Percentiles rank a stretch among this genome's conserved stretches.
These are phyloP conservation scores for Sclerotinia spermophila DNA, from an alignment of 2,329 filamentous ascomycete species.

Conservation along the genomic window DNA sequence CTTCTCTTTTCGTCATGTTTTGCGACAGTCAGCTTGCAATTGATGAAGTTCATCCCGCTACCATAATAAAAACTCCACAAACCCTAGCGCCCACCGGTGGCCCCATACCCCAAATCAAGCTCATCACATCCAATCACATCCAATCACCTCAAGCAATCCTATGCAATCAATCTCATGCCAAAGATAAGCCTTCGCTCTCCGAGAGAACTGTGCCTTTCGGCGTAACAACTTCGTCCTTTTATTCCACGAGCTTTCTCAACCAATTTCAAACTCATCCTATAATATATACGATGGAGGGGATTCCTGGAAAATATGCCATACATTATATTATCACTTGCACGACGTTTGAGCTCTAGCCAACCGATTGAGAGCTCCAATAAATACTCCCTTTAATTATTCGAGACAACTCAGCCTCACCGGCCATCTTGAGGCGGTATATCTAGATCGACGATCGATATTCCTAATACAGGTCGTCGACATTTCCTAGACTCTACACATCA, in stretches of 20 bases:
- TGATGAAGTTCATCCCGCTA: background rate
- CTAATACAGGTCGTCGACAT: background rate
- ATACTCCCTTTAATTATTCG: background rate
- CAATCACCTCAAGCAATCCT: conserved; percentile 11
- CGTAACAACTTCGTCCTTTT: background rate
- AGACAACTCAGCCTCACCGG: conserved; percentile 9
- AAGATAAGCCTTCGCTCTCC: conserved; percentile 12
- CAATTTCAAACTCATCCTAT: background rate
- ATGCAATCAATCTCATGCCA: background rate
- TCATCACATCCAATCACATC: background rate
- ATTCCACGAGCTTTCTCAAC: background rate
- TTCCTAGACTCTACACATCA: background rate
- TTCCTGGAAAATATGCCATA: background rate
- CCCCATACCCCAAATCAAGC: conserved; percentile 10
- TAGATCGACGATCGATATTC: background rate
- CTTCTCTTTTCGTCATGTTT: background rate
- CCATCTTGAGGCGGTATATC: background rate
- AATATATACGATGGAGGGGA: conserved; percentile 6
- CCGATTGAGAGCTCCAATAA: background rate
- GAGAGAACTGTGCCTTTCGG: conserved; percentile 13
- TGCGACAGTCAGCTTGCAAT: background rate
- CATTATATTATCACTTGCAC: conserved; percentile 3
- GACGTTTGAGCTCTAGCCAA: background rate
- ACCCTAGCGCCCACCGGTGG: no score
- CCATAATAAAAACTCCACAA: background rate